Conservation (phyloP, 768 basidiomycete genomes). For the Leccinum uliginosum region DNA sequence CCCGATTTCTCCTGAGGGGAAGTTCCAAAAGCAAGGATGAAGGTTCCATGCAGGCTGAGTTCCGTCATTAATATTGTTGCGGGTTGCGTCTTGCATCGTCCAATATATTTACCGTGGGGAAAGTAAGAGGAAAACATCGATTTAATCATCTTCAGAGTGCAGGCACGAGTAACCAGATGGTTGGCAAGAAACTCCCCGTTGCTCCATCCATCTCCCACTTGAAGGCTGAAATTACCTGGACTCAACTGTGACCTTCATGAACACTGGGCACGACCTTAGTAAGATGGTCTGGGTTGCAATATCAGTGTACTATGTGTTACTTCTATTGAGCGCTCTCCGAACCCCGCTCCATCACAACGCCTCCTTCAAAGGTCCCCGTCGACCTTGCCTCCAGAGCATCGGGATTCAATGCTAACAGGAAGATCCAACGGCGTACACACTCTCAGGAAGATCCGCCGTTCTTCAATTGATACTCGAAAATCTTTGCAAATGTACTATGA, state of each 20-base stretch:
- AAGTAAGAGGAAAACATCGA: background rate
- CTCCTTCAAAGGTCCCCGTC: background rate
- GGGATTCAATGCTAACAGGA: background rate
- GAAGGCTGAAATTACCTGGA: background rate
- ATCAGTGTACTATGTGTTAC: background rate
- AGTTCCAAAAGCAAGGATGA: constrained; percentile 1
- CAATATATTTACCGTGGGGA: constrained; percentile 1
- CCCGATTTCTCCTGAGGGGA: constrained; percentile 4
- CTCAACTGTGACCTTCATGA: background rate
- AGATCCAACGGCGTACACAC: background rate
- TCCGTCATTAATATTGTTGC: background rate
- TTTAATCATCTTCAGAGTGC: background rate
- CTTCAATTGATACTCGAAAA: constrained; percentile 8
- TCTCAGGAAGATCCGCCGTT: background rate
- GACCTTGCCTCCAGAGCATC: background rate
- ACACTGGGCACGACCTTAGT: background rate
- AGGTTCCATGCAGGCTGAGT: background rate
- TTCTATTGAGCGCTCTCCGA: constrained; percentile 2
- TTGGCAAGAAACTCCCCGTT: background rate
- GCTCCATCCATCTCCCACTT: background rate
- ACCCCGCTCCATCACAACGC: background rate
- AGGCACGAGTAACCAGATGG: background rate
- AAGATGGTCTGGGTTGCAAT: background rate
- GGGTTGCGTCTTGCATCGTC: background rate
- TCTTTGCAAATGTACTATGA: background rate